phyloP scores from a whole-genome alignment of 139 green algal genomes.

The Raphidocelis subcapitata region DNA sequence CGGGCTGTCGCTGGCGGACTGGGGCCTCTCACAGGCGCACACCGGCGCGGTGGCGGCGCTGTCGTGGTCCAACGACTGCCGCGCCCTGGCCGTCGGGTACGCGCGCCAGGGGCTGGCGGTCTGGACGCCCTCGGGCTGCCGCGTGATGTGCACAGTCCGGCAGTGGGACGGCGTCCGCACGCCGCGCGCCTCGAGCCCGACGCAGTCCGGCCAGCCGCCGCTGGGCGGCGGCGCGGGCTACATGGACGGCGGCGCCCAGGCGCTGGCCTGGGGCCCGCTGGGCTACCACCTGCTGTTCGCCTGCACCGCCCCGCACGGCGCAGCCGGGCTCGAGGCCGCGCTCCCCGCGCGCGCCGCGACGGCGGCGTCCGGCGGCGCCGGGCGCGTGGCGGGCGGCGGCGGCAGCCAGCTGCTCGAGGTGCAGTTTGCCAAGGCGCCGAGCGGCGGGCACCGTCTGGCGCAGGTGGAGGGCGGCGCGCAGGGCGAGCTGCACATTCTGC shows the following conservation, averaged over 20 bases:
- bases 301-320: not conserved
- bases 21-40: slow-evolving; percentile 58
- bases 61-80: slow-evolving; percentile 70
- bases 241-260: slow-evolving; percentile 47
- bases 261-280: slow-evolving; percentile 56
- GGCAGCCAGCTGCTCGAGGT: slow-evolving; percentile 53
- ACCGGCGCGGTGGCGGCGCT: slow-evolving; percentile 51
- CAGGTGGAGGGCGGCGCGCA: slow-evolving; percentile 17
- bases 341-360: too few relatives aligned
- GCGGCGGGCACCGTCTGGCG: slow-evolving; percentile 25
- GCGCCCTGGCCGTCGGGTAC: slow-evolving; percentile 64
- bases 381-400: slow-evolving; percentile 14
- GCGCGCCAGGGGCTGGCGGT: slow-evolving; percentile 62
- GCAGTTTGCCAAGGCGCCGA: slow-evolving; percentile 55
- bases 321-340: not conserved
- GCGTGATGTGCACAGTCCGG: slow-evolving; percentile 75
- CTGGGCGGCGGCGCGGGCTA: slow-evolving; percentile 3
- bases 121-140: slow-evolving; percentile 76
- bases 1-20: slow-evolving; percentile 66
- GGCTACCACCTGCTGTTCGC: slow-evolving; percentile 67
- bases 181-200: not conserved
- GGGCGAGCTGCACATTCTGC: slow-evolving; percentile 69
- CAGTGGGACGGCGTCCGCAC: slow-evolving; percentile 39
- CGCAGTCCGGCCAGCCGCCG: not conserved
- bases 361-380: not conserved